A percentile compares a stretch with the other conserved stretches of the same genome.
Evolutionary conservation across 306 rosid genomes (phyloP).

Genomic region (Vigna angularis): DNA sequence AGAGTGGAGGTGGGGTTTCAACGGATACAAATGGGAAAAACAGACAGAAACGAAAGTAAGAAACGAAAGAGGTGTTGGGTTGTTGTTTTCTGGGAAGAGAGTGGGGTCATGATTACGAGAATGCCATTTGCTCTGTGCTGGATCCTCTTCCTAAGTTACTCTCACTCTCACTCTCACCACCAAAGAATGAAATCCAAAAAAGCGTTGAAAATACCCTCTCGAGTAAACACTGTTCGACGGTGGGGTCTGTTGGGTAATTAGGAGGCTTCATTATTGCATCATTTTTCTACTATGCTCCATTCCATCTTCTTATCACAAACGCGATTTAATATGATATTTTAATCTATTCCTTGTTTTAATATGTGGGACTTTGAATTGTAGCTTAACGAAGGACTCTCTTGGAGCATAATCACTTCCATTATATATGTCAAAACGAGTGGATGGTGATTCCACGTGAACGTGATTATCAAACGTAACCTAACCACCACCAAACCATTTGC

Average conservation of each 20-base stretch:
- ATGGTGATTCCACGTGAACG: conserved; percentile 28
- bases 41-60: conserved; percentile 15
- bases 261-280: conserved; percentile 32
- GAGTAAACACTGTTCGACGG: background rate
- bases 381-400: conserved; percentile 24
- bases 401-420: conserved; percentile 35
- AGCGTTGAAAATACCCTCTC: background rate
- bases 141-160: background rate
- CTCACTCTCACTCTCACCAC: background rate
- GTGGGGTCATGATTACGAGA: conserved; percentile 14
- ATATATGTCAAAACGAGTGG: background rate
- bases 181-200: background rate
- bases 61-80: conserved; percentile 20
- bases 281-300: background rate
- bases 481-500: conserved; percentile 44
- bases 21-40: conserved; percentile 59
- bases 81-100: conserved; percentile 41
- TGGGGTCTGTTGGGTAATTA: conserved; percentile 32
- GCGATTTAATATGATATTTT: background rate
- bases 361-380: background rate
- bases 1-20: conserved; percentile 53
- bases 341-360: background rate
- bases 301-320: background rate
- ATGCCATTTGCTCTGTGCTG: conserved; percentile 8
- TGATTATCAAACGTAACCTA: conserved; percentile 33